Evolutionary conservation across 2,329 filamentous ascomycete species (phyloP).

Genomic region (Ophiostoma triangulosporum): DNA sequence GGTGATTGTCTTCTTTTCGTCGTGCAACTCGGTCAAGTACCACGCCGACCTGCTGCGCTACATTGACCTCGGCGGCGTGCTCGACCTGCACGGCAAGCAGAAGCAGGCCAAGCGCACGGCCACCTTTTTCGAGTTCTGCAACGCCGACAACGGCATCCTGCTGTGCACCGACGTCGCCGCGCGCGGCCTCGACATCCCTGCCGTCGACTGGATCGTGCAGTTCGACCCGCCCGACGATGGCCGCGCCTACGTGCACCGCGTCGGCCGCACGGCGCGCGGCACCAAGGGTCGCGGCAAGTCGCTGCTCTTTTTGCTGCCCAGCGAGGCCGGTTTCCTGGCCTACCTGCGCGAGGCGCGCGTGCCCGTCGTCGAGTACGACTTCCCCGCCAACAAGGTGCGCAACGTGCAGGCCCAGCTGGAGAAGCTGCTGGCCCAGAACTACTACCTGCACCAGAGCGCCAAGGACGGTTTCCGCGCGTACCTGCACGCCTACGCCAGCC

Average conservation of each 20-base stretch:
- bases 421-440: slow-evolving; percentile 88
- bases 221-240: slow-evolving; percentile 91
- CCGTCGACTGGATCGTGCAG: slow-evolving; percentile 92
- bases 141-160: slow-evolving; percentile 65
- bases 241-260: slow-evolving; percentile 86
- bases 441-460: slow-evolving; percentile 83
- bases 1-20: slow-evolving; percentile 92
- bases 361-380: slow-evolving; percentile 91
- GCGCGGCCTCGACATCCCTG: slow-evolving; percentile 82
- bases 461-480: slow-evolving; percentile 77
- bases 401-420: slow-evolving; percentile 86
- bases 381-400: slow-evolving; percentile 80
- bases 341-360: slow-evolving; percentile 86
- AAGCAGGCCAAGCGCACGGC: slow-evolving; percentile 94
- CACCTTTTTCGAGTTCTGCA: slow-evolving; percentile 89
- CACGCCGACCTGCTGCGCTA: slow-evolving; percentile 93
- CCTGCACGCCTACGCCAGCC: slow-evolving; percentile 86
- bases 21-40: slow-evolving; percentile 89
- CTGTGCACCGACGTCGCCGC: slow-evolving; percentile 97
- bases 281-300: slow-evolving; percentile 72
- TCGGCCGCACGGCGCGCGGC: slow-evolving; percentile 85
- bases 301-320: slow-evolving; percentile 85
- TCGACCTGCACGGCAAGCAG: slow-evolving; percentile 85
- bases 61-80: slow-evolving; percentile 64
- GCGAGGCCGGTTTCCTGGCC: slow-evolving; percentile 80